Base-by-base conservation (phyloP, 768 basidiomycete genomes). In the Pleurotus tuoliensis region DNA sequence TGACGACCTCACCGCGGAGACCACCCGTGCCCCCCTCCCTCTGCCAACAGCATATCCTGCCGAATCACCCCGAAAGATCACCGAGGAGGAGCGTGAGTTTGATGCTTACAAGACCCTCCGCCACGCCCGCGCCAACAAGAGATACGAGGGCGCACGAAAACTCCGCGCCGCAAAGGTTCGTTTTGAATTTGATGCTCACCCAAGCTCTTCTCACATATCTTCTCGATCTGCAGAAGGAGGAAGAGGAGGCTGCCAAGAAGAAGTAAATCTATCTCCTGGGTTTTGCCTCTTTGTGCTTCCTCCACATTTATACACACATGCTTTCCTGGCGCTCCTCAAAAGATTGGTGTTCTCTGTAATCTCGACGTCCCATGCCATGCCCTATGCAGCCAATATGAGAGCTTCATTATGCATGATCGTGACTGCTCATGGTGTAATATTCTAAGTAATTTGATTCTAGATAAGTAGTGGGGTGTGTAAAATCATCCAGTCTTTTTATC, bases 51-150 rank as follows among this genome's bases (percentile, higher is more conserved):
- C 81, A 57, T 82, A 82, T 73, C 73, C 76, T 47, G 82, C 81
- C 63, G 97, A 99, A 74, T 74, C 82, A 27, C 97, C 97, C 65
- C 92, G 97, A 72, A 88, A 90, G 76, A 97, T 98, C 71, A 92
- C 93, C 60, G 76, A 80, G 47, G 90, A 91, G 66, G 97, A 99
- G 75, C 90, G 88, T 69, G 82, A 86, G 61, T 90, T 94, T 78
- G 69, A 90, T 63, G 96, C 97, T 5, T 98, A 83, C 87, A 81
- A 80, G 72, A 83, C 94, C 62, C 90, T 98, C 66, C 94, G 96
- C 66, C 73, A 79, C 56, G 86, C 87, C 64, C 90, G 94, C 63
- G 88, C 93, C 63, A 80, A 84, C 69, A 80, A 87, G 61, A 82
- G 94, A 69, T 82, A 90, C 77, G 93, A 88, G 62, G 97, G 97